Percentiles rank a stretch among this genome's conserved stretches.
These are phyloP conservation scores for Ophiostoma himal-ulmi DNA, from an alignment of 2,329 filamentous ascomycete genomes.

Conservation along the genomic window DNA sequence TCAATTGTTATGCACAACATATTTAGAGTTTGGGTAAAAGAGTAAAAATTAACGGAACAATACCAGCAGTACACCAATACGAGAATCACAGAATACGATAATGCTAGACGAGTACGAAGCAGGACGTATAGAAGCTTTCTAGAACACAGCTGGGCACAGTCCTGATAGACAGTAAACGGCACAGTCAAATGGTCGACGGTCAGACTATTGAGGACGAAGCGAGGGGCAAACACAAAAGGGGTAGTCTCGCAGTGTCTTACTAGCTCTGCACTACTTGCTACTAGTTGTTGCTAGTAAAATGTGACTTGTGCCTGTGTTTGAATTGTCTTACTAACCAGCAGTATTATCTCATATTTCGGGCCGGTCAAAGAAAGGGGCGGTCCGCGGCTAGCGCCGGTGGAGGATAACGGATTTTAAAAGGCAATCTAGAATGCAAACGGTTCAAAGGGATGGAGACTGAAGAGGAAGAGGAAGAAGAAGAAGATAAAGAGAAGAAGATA, in stretches of 20 bases:
- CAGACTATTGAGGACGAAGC: neutral
- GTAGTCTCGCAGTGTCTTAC: neutral
- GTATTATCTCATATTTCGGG: conserved; percentile 12
- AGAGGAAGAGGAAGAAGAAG: too few relatives aligned
- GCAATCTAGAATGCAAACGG: too few relatives aligned
- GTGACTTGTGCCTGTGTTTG: too few relatives aligned
- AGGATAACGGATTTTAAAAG: neutral
- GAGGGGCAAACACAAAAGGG: conserved; percentile 5
- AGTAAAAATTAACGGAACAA: neutral
- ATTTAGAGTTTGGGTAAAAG: neutral
- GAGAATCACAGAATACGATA: neutral
- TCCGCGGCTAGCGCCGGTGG: conserved; percentile 7
- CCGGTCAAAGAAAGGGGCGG: conserved; percentile 10
- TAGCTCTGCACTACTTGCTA: neutral
- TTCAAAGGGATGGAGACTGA: too few relatives aligned
- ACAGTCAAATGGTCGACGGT: neutral
- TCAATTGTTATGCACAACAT: neutral
- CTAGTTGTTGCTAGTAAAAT: too few relatives aligned
- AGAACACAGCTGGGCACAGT: neutral
- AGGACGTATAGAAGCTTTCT: conserved; percentile 1
- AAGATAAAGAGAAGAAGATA: neutral
- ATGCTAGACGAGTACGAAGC: too few relatives aligned
- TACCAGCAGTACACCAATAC: neutral
- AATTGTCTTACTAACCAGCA: neutral
- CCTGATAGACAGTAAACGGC: neutral